Evolutionary conservation across 2,329 filamentous ascomycete genomes (phyloP), one percentile per base, ranked within the genome.

Genomic region (Colletotrichum siamense): DNA sequence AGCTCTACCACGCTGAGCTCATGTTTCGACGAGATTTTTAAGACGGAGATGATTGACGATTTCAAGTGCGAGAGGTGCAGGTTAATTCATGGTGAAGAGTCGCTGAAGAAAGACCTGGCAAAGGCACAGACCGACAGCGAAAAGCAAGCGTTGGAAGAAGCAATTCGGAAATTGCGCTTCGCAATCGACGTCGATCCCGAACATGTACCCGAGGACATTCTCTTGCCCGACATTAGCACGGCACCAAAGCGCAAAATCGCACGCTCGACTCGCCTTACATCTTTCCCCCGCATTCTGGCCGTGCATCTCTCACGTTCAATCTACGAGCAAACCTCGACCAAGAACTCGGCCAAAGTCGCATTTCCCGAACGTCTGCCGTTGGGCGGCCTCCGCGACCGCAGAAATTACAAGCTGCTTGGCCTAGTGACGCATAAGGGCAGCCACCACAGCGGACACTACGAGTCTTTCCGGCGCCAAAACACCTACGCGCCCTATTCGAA

Each of bases 381-480:
- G 5, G 97, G 97, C 2, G 93, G 95, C 1, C 87, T 99, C 28
- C 86, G 97, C 59, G 91, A 94, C 73, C 93, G 94, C 81, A 94
- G 93, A 78, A 94, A 91, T 82, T 99, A 98, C 85, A 95, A 93
- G 80, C 89, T 99, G 7, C 90, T 98, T 1, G 95, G 94, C 15
- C 92, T 98, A 44, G 95, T 99, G 44, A 98, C 95, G 26, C 97
- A 99, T 83, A 98, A 98, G 81, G 97, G 97, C 49, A 98, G 95
- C 77, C 97, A 99, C 83, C 94, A 98, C 82, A 98, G 96, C 81
- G 97, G 97, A 1, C 97, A 99, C 83, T 99, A 99, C 86, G 97
- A 99, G 84, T 96, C 96, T 1, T 99, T 99, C 84, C 91, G 97
- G 39, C 92, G 97, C 49, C 97, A 99, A 84, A 94, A 95, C 75